phyloP scores from a whole-genome alignment of 1,284 basidiomycete species.

The Puccinia horiana region DNA sequence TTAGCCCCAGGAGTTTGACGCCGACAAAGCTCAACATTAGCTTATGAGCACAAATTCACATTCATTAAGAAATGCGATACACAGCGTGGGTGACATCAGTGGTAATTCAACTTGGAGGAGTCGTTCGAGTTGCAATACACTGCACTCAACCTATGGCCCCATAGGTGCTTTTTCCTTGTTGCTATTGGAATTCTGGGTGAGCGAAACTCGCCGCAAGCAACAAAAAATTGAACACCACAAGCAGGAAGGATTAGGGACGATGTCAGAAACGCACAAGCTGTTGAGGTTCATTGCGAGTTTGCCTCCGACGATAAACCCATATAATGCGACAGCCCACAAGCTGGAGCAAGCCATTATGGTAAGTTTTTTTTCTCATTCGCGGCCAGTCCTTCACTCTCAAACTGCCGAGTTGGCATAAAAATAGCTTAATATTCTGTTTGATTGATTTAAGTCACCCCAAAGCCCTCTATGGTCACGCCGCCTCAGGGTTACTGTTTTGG shows the following conservation, averaged over 20 bases:
- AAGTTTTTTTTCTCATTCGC: not conserved
- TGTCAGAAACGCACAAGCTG: not conserved
- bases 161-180: too few relatives aligned
- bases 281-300: not conserved
- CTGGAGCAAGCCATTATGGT: not conserved
- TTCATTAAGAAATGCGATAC: too few relatives aligned
- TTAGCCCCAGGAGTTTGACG: too few relatives aligned
- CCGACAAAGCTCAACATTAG: too few relatives aligned
- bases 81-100: too few relatives aligned
- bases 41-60: too few relatives aligned
- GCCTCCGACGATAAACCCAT: not conserved
- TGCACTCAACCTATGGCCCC: too few relatives aligned
- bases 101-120: too few relatives aligned
- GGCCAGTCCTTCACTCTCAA: not conserved
- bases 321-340: conserved; percentile 1
- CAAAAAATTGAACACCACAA: too few relatives aligned
- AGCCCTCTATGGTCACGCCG: conserved; percentile 12
- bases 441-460: not conserved
- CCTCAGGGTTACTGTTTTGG: not conserved
- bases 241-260: not conserved
- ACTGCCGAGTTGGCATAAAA: not conserved
- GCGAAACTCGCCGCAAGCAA: too few relatives aligned
- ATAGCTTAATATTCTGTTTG: not conserved
- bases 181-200: too few relatives aligned
- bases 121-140: too few relatives aligned